Evolutionary conservation across 129 eudicot genomes (phyloP), one percentile per base, ranked within the genome.

Genomic region (Tanacetum coccineum): DNA sequence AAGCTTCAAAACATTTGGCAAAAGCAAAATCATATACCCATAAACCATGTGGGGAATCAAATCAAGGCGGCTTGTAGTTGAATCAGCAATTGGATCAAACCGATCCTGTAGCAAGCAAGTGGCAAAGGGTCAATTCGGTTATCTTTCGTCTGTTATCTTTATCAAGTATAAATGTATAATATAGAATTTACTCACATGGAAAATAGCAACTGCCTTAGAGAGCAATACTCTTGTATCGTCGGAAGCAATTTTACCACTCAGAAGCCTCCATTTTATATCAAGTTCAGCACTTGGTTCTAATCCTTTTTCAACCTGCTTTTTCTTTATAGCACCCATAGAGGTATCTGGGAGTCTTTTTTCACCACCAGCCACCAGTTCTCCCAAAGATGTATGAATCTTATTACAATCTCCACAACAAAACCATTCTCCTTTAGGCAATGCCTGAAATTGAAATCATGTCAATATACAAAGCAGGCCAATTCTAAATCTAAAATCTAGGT

Each of bases 191-290:
- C 92, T 89, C 68, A 94, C 99, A 78, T 89, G 99, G 68, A 94
- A 94, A n/a, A 94, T 79, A 40, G 90, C 22, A 66, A 89, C 95
- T 20, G 95, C 99, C 25, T 81, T 83, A 15, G 99, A 76, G 45
- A 94, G 83, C 78, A 84, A 72, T 13, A 58, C 76, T 63, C 79
- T 71, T 18, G 81, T 87, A 28, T 82, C 96, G 67, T 81, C 93
- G 3, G 89, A 74, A 55, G 84, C 82, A 68, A 55, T 48, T 75
- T 78, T 87, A 36, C 99, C 96, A 74, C 81, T 79, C 25, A 89
- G 56, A 58, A 94, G 79, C 69, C 99, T 81, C 99, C 99, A 94
- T 77, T 73, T 84, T 42, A 94, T 77, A 59, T 94, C 87, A 53
- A 77, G 85, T 60, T 79, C 77, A 39, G 73, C 53, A 68, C 49